Base-by-base conservation (phyloP, 768 basidiomycete genomes). In the Suillus americanus region DNA sequence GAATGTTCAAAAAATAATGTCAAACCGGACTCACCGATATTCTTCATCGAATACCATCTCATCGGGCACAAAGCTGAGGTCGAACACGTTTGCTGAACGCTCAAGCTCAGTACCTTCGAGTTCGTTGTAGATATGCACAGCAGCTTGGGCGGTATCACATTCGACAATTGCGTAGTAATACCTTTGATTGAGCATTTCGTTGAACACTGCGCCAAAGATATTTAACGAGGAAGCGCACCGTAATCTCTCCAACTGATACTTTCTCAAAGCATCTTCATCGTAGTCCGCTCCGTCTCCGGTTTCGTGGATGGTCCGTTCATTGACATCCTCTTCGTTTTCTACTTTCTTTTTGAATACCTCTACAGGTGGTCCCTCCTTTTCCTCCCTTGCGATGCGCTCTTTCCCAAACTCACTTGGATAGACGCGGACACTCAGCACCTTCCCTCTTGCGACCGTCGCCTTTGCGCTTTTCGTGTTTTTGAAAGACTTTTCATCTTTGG, bases 381-480 rank as follows among this genome's bases (percentile, higher is more conserved):
- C 95, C 75, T 99, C 97, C 55, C 83, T 83, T 48, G 85, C 88
- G 85, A 99, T 85, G 48, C 95, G 82, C 74, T 88, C 87, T 73
- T 91, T 92, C 14, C 97, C 97, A 74, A 98, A 99, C 70, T 95
- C 86, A 69, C 92, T 94, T n/a, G 94, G 94, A 72, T 95, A 98
- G n/a, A 99, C 85, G 48, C 87, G 84, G 2, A 99, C 92, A 66
- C 82, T 89, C 40, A 90, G 74, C 13, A 99, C 82, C 61, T 82
- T 86, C 2, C 95, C 95, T 38, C 83, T 83, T 5, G 78, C 81
- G 25, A 87, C 76, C 37, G 64, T 67, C 18, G 33, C 25, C 37
- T 61, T 66, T 10, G 62, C 62, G 6, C 51, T 30, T 23, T 61
- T 64, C 35, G 53, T n/a, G 25, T 40, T 65, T 64, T 72, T 70